A percentile compares a stretch with the other conserved stretches of the same genome.
Conservation (phyloP, 768 basidiomycete genomes). For the Fibroporia radiculosa region DNA sequence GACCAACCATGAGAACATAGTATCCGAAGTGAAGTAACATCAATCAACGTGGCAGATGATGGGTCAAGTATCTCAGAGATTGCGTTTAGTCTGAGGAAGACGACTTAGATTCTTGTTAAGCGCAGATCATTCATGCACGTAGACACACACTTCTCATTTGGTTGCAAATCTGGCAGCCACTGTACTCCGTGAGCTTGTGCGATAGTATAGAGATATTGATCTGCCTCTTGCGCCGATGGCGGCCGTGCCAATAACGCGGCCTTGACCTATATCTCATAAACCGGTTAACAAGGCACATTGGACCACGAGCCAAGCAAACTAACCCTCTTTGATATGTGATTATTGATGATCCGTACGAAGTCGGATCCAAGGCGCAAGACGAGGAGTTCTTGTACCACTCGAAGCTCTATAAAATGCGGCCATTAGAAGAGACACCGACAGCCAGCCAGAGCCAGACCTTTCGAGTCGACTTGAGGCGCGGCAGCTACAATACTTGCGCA, state of each 20-base stretch:
- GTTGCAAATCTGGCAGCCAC: constrained; percentile 55
- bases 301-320: constrained; percentile 9
- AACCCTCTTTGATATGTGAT: constrained; percentile 47
- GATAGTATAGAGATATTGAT: constrained; percentile 46
- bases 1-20: constrained; percentile 57
- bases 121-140: too few species aligned
- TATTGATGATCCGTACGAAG: constrained; percentile 49
- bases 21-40: constrained; percentile 45
- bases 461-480: constrained; percentile 45
- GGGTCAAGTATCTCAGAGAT: constrained; percentile 59
- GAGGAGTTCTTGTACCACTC: constrained; percentile 45
- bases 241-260: constrained; percentile 43
- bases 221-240: constrained; percentile 49
- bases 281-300: background rate
- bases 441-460: constrained; percentile 34
- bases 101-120: constrained; percentile 8
- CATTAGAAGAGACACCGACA: background rate
- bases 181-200: constrained; percentile 44
- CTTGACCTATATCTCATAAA: constrained; percentile 31
- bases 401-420: constrained; percentile 40
- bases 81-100: constrained; percentile 35
- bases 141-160: constrained; percentile 54
- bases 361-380: constrained; percentile 48
- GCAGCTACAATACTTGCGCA: constrained; percentile 62
- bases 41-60: constrained; percentile 39